Conservation (phyloP, 306 rosid genomes). For the Vicia sativa region DNA sequence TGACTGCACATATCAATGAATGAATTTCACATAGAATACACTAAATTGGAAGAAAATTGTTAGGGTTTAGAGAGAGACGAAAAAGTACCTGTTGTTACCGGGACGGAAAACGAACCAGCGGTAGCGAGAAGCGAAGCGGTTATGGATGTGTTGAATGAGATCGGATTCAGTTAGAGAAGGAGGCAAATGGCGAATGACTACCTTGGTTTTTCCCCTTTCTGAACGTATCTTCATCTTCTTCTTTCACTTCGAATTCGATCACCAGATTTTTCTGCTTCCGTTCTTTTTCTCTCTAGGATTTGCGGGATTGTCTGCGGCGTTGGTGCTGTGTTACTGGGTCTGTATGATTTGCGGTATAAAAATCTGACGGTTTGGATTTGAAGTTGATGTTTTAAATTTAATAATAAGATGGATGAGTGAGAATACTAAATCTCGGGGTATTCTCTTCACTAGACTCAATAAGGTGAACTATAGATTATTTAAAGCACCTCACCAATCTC, state of each 20-base stretch:
- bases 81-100: constrained; percentile 51
- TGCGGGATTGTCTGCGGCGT: too few species aligned
- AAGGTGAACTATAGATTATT: too few species aligned
- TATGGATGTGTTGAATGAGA: constrained; percentile 71
- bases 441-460: too few species aligned
- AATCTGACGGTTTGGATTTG: too few species aligned
- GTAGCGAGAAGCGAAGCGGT: constrained; percentile 69
- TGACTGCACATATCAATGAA: constrained; percentile 55
- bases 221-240: constrained; percentile 65
- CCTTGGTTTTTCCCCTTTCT: constrained; percentile 73
- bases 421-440: too few species aligned
- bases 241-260: neutral
- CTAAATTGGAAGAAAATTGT: neutral
- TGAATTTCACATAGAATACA: neutral
- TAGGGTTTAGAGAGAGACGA: constrained; percentile 28
- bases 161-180: constrained; percentile 83
- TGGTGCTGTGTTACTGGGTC: too few species aligned
- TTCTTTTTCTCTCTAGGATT: too few species aligned
- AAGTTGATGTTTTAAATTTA: too few species aligned
- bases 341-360: too few species aligned
- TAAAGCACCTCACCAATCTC: too few species aligned
- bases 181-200: constrained; percentile 84
- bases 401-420: too few species aligned
- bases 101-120: constrained; percentile 71
- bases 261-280: neutral